Base-by-base conservation (phyloP, 768 basidiomycete species). In the Tulasnella sp. region DNA sequence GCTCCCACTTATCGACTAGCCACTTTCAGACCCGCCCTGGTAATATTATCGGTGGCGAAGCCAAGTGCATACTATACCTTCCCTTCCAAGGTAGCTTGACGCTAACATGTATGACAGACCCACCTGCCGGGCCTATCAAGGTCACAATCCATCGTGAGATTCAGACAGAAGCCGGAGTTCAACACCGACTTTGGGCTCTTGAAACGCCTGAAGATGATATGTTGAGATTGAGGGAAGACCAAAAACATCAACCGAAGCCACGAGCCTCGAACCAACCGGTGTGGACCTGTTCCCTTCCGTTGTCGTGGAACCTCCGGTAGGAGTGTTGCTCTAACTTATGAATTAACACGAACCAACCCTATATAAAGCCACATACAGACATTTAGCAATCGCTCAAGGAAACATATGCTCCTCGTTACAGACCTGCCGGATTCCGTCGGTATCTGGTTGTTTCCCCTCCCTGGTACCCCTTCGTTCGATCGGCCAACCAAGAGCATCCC, bases 331-430 rank as follows among this genome's bases (percentile, higher is more conserved):
- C n/a, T n/a, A n/a, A n/a, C n/a, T n/a, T n/a, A n/a, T n/a, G n/a
- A n/a, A n/a, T n/a, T n/a, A n/a, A n/a, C n/a, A n/a, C n/a, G n/a
- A n/a, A n/a, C n/a, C n/a, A n/a, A n/a, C n/a, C n/a, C n/a, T n/a
- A n/a, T n/a, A n/a, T n/a, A n/a, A n/a, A n/a, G n/a, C n/a, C 62
- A 71, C 29, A 51, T 63, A 0, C 77, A 78, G 57, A 62, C 78
- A 0, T 68, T 79, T 17, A 67, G 68, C n/a, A n/a, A n/a, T n/a
- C n/a, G n/a, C 14, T n/a, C 23, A 8, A 65, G 67, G n/a, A 72
- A 64, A 35, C 66, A 75, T 3, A 64, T 80, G 8, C 62, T 52
- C 27, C 50, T 52, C 15, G 12, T 52, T 35, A 36, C 37, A 17
- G 50, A 52, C 50, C 27, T 23, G 6, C 35, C 35, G 25, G 32